Base-by-base conservation (phyloP, 2,329 filamentous ascomycete species). In the Piedraia hortae region DNA sequence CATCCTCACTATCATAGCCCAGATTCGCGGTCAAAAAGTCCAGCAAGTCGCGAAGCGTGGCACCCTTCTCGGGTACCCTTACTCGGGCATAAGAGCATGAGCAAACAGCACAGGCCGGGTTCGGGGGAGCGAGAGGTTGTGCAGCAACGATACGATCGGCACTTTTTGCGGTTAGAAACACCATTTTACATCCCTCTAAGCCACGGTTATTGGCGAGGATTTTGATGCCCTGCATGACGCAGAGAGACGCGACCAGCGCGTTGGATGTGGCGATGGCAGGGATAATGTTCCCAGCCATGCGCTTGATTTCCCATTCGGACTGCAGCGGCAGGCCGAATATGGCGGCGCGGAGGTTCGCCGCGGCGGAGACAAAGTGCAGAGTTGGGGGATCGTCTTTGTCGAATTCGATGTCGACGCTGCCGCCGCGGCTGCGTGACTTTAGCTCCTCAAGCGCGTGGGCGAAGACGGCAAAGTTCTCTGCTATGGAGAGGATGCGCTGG, bases 201-300 rank as follows among this genome's bases (percentile, higher is more conserved):
- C 27, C 24, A 8, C 26, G 22, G 12, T 31, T 25, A 7, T 23
- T 21, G 10, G 26, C 27, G 18, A 97, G 50, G 12, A 93, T 69
- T 44, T 91, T 93, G 54, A 88, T 85, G 0, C 80, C 69, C 43
- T 93, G 71, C 12, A 97, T 51, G 4, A 93, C 78, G 39, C 80
- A 93, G 6, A 97, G 58, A 7, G 77, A 72, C 9, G 85, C 85
- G 2, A 85, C 82, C 43, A 93, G 89, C 9, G 85, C 85, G 43
- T 97, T 97, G 0, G 85, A 93, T 0, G 85, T 97, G 4, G 85
- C 85, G 40, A 97, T 97, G 2, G 85, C 85, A 1, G 85, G 85
- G 28, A 97, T 97, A 36, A 97, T 97, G 42, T 97, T 97, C 24
- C 85, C 85, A 3, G 85, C 85, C 82, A 93, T 97, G 47, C 97